Evolutionary conservation across 1,284 basidiomycete genomes (phyloP).

Genomic region (Spongispora temasekensis): DNA sequence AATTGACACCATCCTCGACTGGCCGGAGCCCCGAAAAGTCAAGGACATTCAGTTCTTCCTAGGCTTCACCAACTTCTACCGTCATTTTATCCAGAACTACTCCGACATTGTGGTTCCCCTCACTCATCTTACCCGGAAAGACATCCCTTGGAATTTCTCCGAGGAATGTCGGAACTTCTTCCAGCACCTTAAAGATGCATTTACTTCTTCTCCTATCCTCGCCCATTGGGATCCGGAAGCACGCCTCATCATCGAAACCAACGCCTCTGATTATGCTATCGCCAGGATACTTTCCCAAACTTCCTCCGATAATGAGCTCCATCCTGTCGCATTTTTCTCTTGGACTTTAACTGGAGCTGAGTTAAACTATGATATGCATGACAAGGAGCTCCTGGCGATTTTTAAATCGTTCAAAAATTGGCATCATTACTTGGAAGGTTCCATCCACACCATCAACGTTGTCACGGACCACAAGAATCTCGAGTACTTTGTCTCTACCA

Average conservation of each 20-base stretch:
- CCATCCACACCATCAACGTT: not conserved
- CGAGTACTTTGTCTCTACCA: not conserved
- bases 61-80: no score
- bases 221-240: not conserved
- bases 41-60: no score
- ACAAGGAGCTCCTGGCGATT: no score
- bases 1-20: no score
- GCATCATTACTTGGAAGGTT: not conserved
- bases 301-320: no score
- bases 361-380: no score
- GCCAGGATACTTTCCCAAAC: slow-evolving; percentile 36
- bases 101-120: not conserved
- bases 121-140: not conserved
- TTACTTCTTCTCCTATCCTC: slow-evolving; percentile 8
- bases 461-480: not conserved
- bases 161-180: not conserved
- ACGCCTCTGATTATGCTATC: slow-evolving; percentile 19
- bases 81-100: not conserved
- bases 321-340: no score
- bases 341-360: no score
- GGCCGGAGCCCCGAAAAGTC: no score
- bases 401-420: not conserved
- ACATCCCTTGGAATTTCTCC: no score
- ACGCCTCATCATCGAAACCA: slow-evolving; percentile 5
- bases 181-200: no score